These are phyloP conservation scores for Fusarium paranaense DNA, from an alignment of 2,329 filamentous ascomycete genomes.

Conservation along the genomic window DNA sequence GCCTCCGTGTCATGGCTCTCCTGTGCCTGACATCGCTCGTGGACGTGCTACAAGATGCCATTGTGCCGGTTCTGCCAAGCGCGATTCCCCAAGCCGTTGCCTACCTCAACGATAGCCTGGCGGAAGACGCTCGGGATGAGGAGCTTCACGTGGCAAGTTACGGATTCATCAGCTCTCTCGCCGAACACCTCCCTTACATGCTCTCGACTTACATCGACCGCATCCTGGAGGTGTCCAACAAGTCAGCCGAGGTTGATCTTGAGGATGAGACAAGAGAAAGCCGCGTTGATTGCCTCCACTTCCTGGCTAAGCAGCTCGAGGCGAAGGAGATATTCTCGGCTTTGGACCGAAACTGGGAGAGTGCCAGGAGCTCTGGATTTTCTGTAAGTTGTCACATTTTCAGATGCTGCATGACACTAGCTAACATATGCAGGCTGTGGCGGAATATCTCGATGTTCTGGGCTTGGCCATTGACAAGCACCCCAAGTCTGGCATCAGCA, in stretches of 20 bases:
- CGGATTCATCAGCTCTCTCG: conserved; percentile 80
- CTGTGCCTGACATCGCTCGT: conserved; percentile 90
- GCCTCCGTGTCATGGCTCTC: conserved; percentile 84
- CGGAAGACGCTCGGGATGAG: conserved; percentile 63
- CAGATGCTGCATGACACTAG: conserved; percentile 1
- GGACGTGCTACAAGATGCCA: conserved; percentile 86
- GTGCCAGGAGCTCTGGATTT: conserved; percentile 71
- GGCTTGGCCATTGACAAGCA: conserved; percentile 80
- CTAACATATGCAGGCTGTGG: conserved; percentile 66
- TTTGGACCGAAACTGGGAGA: conserved; percentile 77
- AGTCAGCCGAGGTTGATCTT: conserved; percentile 73
- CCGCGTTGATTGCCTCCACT: conserved; percentile 75
- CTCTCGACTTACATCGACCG: conserved; percentile 81
- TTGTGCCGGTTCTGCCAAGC: conserved; percentile 83
- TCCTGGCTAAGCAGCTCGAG: conserved; percentile 82
- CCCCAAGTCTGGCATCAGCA: conserved; percentile 81
- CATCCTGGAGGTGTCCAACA: conserved; percentile 78
- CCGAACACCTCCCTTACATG: conserved; percentile 91
- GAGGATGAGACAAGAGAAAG: conserved; percentile 72
- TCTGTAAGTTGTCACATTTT: conserved; percentile 60
- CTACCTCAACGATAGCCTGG: conserved; percentile 74
- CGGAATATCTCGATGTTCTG: conserved; percentile 77
- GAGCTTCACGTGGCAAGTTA: conserved; percentile 86
- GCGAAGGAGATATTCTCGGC: conserved; percentile 80
- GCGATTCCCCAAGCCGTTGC: conserved; percentile 78